These are phyloP conservation scores for Annulohypoxylon bovei DNA, from an alignment of 495 filamentous ascomycete genomes.

Conservation along the genomic window DNA sequence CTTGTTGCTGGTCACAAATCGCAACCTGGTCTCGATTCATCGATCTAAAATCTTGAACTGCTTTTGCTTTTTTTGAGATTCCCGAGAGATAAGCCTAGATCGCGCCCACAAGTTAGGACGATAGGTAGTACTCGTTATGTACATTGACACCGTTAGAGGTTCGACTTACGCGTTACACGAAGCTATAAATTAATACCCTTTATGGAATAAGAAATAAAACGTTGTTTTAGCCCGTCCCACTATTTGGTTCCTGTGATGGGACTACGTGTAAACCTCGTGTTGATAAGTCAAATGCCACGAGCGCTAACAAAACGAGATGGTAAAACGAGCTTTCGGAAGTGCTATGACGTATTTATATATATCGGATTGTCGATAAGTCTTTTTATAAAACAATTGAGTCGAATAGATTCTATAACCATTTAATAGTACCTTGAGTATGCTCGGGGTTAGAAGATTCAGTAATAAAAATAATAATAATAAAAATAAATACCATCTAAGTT, in stretches of 20 bases:
- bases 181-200: slow-evolving; percentile 7
- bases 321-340: slow-evolving; percentile 15
- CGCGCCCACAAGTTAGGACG: slow-evolving; percentile 8
- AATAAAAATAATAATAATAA: too few relatives aligned
- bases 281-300: slow-evolving; percentile 32
- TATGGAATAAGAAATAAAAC: slow-evolving; percentile 7
- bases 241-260: slow-evolving; percentile 7
- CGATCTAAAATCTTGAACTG: slow-evolving; percentile 31
- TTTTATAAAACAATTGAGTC: not conserved
- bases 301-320: slow-evolving; percentile 9
- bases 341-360: slow-evolving; percentile 20
- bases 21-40: slow-evolving; percentile 28
- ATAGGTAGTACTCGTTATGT: slow-evolving; percentile 16
- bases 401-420: not conserved
- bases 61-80: slow-evolving; percentile 26
- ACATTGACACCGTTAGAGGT: not conserved
- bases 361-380: slow-evolving; percentile 10
- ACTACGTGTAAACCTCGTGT: slow-evolving; percentile 31
- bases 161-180: slow-evolving; percentile 26
- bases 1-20: slow-evolving; percentile 38
- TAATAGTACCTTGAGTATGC: not conserved
- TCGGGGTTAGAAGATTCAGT: not conserved
- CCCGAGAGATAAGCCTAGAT: slow-evolving; percentile 27
- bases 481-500: not conserved
- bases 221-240: not conserved